Conservation (phyloP, 192 early-diverging fungal genomes). For the Ambispora gerdemannii region DNA sequence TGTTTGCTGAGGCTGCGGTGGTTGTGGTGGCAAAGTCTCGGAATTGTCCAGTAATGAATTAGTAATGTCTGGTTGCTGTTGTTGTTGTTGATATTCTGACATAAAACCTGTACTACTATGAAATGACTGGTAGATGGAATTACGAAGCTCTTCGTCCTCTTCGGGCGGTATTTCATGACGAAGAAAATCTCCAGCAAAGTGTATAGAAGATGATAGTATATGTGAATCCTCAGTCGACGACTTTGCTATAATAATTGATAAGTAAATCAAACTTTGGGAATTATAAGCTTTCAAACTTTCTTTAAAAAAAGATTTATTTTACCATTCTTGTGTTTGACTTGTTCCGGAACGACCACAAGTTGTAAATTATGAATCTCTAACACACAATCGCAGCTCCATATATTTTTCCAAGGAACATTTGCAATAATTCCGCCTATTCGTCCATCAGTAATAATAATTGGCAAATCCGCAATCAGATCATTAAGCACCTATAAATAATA, state of each 20-base stretch:
- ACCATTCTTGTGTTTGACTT: conserved; percentile 26
- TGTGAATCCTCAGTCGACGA: conserved; percentile 55
- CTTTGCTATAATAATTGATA: conserved; percentile 21
- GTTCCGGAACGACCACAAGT: conserved; percentile 48
- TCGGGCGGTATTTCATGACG: conserved; percentile 60
- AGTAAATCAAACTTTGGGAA: background rate
- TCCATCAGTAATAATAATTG: conserved; percentile 68
- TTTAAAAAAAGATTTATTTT: conserved; percentile 9
- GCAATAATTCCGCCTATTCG: conserved; percentile 65
- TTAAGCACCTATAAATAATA: conserved; percentile 75
- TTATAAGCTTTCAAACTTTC: conserved; percentile 29
- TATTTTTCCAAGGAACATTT: conserved; percentile 78
- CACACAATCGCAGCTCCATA: conserved; percentile 75
- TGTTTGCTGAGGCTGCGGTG: background rate
- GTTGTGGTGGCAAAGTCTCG: conserved; percentile 15
- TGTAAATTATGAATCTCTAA: conserved; percentile 69
- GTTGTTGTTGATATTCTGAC: conserved; percentile 34
- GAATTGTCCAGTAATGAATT: conserved; percentile 15
- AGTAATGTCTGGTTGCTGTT: no score
- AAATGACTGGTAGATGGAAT: conserved; percentile 53
- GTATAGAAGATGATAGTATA: conserved; percentile 76
- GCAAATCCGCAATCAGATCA: conserved; percentile 62
- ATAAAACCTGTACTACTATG: conserved; percentile 34
- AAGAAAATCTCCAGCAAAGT: conserved; percentile 87
- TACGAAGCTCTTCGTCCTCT: conserved; percentile 57